Percentiles rank a stretch among this genome's conserved stretches.
phyloP scores from a whole-genome alignment of 1,284 basidiomycete genomes.

The Moesziomyces antarcticus region DNA sequence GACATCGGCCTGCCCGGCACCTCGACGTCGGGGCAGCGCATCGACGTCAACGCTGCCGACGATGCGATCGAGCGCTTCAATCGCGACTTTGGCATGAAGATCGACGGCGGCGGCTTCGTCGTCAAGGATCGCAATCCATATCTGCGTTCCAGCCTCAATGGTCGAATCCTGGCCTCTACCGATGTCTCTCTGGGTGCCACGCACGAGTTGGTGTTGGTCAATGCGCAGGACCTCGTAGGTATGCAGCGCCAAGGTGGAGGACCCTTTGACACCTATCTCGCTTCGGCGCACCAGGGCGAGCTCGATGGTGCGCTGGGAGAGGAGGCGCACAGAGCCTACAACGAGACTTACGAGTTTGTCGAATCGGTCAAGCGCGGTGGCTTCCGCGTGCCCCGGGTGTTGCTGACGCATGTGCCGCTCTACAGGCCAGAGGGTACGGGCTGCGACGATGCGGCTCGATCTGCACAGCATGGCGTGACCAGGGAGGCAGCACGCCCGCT shows the following conservation, averaged over 20 bases:
- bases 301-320: conserved; percentile 33
- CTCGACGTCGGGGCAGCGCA: conserved; percentile 4
- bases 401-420: conserved; percentile 58
- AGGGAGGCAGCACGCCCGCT: conserved; percentile 45
- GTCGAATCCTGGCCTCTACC: conserved; percentile 43
- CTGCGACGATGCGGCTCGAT: conserved; percentile 38
- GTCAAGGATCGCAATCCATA: conserved; percentile 25
- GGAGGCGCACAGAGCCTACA: conserved; percentile 36
- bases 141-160: conserved; percentile 35
- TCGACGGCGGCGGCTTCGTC: conserved; percentile 32
- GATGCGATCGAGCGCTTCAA: conserved; percentile 30
- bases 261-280: conserved; percentile 25
- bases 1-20: conserved; percentile 52
- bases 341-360: conserved; percentile 47
- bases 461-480: conserved; percentile 36
- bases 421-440: conserved; percentile 23
- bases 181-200: conserved; percentile 27
- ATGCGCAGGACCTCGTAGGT: conserved; percentile 55
- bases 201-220: conserved; percentile 56
- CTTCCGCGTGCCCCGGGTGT: conserved; percentile 33
- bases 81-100: conserved; percentile 23
- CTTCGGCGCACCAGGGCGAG: conserved; percentile 29
- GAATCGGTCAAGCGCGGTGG: conserved; percentile 27
- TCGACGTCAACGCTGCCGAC: conserved; percentile 26
- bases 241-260: conserved; percentile 49